Base-by-base conservation (phyloP, 306 rosid genomes). In the Fagus sylvatica region DNA sequence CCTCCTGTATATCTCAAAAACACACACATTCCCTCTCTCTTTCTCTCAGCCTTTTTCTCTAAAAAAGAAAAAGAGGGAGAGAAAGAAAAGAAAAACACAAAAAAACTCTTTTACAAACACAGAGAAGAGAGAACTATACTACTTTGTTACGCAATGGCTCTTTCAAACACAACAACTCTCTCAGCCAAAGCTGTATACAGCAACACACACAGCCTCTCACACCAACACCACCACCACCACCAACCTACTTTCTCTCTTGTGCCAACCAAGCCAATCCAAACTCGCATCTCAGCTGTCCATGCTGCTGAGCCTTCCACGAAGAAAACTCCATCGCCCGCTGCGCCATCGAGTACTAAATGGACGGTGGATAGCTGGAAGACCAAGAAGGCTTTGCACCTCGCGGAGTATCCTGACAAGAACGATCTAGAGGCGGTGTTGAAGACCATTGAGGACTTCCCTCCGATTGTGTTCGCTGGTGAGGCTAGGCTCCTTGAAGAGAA, bases 391-490 rank as follows among this genome's bases (percentile, higher is more conserved):
- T 39, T 87, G 82, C 96, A 90, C 17, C 87, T 88, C 4, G 93
- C 96, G 3, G 96, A 87, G 73, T 91, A 91, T 73, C 96, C 96
- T 6, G 82, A 91, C 53, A 71, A 87, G 75, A 57, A 80, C 4
- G 88, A 80, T 46, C 78, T 91, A 32, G 87, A 84, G 3, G n/a
- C 86, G 7, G 96, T 91, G 48, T 81, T 91, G 15, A 39, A 80
- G 69, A 87, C 91, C 49, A 78, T 91, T 0, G 93, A 91, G 76
- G 73, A 84, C 1, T 91, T 91, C 73, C 96, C 96, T 17, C 96
- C 96, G 7, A 84, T 91, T 10, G 96, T 91, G 65, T 91, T 91
- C 53, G 96, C 96, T 17, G 96, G 96, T 0, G 96, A 91, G 83
- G 93, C 96, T 5, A 81, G 96, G 81, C 88, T 13, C 66, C 42